These are phyloP conservation scores for Clavariopsis aquatica DNA, from an alignment of 495 filamentous ascomycete genomes.

Conservation along the genomic window DNA sequence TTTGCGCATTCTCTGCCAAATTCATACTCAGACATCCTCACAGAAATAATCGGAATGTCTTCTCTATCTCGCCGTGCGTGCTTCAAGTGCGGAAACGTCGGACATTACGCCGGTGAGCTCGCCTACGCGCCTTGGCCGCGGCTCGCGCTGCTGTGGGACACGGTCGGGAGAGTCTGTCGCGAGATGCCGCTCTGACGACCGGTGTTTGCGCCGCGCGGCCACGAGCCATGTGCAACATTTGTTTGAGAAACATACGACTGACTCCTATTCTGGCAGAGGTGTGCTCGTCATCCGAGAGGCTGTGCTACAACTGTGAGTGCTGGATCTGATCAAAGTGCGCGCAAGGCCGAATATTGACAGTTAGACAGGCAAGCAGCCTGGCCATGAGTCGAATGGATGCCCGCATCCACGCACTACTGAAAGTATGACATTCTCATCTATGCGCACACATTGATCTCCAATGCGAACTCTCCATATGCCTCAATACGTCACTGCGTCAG, in stretches of 20 bases:
- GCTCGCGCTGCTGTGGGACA: slow-evolving; percentile 34
- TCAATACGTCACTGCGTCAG: neutral
- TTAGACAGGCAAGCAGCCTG: slow-evolving; percentile 47
- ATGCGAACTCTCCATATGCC: neutral
- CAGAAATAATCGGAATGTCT: slow-evolving; percentile 60
- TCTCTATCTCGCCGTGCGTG: slow-evolving; percentile 96
- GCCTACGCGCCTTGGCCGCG: neutral
- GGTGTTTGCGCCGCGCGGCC: slow-evolving; percentile 13
- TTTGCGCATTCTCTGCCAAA: slow-evolving; percentile 13
- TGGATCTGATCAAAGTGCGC: slow-evolving; percentile 6
- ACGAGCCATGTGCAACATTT: neutral
- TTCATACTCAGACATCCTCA: slow-evolving; percentile 10
- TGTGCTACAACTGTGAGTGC: slow-evolving; percentile 96
- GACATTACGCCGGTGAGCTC: slow-evolving; percentile 81
- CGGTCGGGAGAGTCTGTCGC: slow-evolving; percentile 10
- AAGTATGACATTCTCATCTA: slow-evolving; percentile 54
- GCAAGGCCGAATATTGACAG: slow-evolving; percentile 54
- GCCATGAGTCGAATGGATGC: slow-evolving; percentile 97
- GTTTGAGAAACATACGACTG: slow-evolving; percentile 14
- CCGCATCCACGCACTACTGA: slow-evolving; percentile 95
- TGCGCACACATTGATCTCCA: slow-evolving; percentile 42
- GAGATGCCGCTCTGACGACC: neutral
- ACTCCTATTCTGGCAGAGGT: slow-evolving; percentile 63
- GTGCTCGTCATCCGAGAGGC: slow-evolving; percentile 92
- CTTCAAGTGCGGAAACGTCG: slow-evolving; percentile 99